phyloP scores from a whole-genome alignment of 805 yeast species.

The Wickerhamomyces silvicola region DNA sequence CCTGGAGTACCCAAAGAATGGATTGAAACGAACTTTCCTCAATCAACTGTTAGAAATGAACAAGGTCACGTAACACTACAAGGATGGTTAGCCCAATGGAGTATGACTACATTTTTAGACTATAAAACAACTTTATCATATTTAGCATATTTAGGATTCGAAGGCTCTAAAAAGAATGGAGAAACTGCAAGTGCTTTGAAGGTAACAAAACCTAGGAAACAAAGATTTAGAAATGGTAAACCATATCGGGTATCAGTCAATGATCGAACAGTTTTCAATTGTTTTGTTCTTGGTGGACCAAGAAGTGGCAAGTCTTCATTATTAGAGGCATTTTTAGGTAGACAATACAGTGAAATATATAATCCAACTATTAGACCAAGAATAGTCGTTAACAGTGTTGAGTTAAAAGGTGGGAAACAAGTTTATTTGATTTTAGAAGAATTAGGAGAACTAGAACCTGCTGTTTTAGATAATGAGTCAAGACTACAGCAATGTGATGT shows the following conservation, averaged over 20 bases:
- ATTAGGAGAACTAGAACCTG: slow-evolving; percentile 79
- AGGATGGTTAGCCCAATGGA: slow-evolving; percentile 99
- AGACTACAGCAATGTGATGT: slow-evolving; percentile 86
- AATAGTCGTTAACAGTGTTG: slow-evolving; percentile 87
- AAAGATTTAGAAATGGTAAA: slow-evolving; percentile 59
- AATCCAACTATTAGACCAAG: slow-evolving; percentile 79
- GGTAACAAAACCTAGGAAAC: slow-evolving; percentile 75
- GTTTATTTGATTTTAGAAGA: slow-evolving; percentile 89
- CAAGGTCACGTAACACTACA: slow-evolving; percentile 86
- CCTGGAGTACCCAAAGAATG: slow-evolving; percentile 90
- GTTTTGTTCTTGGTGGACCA: slow-evolving; percentile 80
- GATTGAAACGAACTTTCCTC: slow-evolving; percentile 81
- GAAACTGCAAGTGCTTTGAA: slow-evolving; percentile 50
- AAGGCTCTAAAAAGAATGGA: slow-evolving; percentile 28
- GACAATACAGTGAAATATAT: slow-evolving; percentile 62
- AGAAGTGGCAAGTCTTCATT: slow-evolving; percentile 85
- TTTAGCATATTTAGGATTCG: slow-evolving; percentile 86
- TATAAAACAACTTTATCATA: slow-evolving; percentile 81
- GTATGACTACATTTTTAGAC: slow-evolving; percentile 87
- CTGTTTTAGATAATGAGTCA: slow-evolving; percentile 62
- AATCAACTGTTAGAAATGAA: slow-evolving; percentile 83
- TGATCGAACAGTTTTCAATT: slow-evolving; percentile 89
- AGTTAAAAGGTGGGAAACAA: slow-evolving; percentile 90
- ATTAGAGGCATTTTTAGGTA: slow-evolving; percentile 72
- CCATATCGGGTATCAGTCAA: slow-evolving; percentile 59